Evolutionary conservation across 805 yeast species (phyloP).

Genomic region (Candida broadrunensis): DNA sequence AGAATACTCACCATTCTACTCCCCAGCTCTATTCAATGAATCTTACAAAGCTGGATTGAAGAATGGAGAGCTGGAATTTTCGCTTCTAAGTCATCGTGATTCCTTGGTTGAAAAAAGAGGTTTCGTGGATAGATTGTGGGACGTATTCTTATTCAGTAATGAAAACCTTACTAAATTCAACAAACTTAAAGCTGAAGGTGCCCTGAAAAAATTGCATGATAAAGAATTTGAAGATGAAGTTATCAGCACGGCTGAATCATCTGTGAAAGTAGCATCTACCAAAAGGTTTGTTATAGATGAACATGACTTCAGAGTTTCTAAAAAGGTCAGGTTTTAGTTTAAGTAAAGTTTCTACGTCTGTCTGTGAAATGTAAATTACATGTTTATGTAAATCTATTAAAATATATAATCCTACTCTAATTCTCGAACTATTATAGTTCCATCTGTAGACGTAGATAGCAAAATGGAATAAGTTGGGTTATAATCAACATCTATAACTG

Average conservation of each 20-base stretch:
- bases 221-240: background rate
- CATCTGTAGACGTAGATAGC: conserved; percentile 54
- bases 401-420: conserved; percentile 2
- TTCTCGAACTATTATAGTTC: conserved; percentile 49
- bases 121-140: conserved; percentile 15
- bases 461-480: conserved; percentile 43
- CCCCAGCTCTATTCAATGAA: conserved; percentile 14
- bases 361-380: too few relatives aligned
- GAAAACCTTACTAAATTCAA: conserved; percentile 27
- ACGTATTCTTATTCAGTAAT: conserved; percentile 24
- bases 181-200: conserved; percentile 2
- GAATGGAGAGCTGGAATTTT: conserved; percentile 1
- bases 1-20: conserved; percentile 36
- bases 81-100: background rate
- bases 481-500: conserved; percentile 59
- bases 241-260: background rate
- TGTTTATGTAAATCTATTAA: too few relatives aligned
- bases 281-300: too few relatives aligned
- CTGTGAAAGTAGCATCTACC: too few relatives aligned
- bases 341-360: too few relatives aligned
- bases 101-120: too few relatives aligned
- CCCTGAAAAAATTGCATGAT: background rate
- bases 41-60: background rate
- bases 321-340: background rate
- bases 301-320: background rate